Evolutionary conservation across 1,284 basidiomycete genomes (phyloP).

Genomic region (Schizopora paradoxa): DNA sequence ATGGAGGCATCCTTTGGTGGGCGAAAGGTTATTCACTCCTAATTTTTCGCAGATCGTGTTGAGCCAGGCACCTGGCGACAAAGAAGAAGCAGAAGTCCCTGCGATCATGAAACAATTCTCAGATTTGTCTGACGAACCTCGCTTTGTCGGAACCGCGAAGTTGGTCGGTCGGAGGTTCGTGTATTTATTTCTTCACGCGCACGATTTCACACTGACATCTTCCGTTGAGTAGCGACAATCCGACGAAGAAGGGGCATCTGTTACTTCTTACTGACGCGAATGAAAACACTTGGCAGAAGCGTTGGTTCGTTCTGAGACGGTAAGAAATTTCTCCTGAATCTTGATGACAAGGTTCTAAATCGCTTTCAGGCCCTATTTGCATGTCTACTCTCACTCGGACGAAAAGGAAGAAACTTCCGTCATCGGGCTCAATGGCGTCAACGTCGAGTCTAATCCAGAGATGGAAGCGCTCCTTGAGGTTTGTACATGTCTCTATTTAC

Average conservation of each 20-base stretch:
- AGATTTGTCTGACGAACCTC: slow-evolving; percentile 45
- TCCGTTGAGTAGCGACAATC: slow-evolving; percentile 53
- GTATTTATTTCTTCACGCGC: slow-evolving; percentile 2
- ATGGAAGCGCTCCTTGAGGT: slow-evolving; percentile 86
- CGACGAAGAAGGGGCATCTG: slow-evolving; percentile 82
- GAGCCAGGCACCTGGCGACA: slow-evolving; percentile 60
- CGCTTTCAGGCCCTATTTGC: slow-evolving; percentile 73
- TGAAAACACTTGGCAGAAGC: slow-evolving; percentile 74
- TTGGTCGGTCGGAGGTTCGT: slow-evolving; percentile 63
- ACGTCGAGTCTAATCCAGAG: slow-evolving; percentile 81
- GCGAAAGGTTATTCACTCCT: slow-evolving; percentile 17
- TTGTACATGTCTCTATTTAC: slow-evolving; percentile 30
- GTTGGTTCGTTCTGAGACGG: slow-evolving; percentile 89
- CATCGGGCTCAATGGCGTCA: slow-evolving; percentile 80
- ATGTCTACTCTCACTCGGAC: slow-evolving; percentile 76
- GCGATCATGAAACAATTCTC: slow-evolving; percentile 38
- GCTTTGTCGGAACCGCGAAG: slow-evolving; percentile 67
- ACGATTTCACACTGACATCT: slow-evolving; percentile 6
- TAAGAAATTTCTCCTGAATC: slow-evolving; percentile 28
- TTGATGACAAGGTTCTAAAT: slow-evolving; percentile 5
- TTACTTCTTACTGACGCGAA: slow-evolving; percentile 76
- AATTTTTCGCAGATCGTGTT: slow-evolving; percentile 55
- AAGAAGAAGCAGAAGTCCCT: too few species aligned
- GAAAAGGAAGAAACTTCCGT: slow-evolving; percentile 82
- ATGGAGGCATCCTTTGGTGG: slow-evolving; percentile 22